These are phyloP conservation scores for Fusarium bulbicola DNA, from an alignment of 2,329 filamentous ascomycete genomes.

Conservation along the genomic window DNA sequence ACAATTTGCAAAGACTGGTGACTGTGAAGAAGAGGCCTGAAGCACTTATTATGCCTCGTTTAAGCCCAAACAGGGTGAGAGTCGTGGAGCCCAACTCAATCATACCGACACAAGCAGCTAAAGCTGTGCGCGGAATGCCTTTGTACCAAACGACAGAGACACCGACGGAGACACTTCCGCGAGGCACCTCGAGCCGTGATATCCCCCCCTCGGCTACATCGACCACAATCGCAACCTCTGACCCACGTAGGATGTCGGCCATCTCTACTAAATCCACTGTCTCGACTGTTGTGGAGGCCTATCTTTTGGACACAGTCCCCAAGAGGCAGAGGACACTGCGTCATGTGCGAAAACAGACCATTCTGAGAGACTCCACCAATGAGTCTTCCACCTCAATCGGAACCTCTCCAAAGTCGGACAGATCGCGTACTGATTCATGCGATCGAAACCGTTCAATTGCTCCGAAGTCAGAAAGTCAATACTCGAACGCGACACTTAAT, in stretches of 20 bases:
- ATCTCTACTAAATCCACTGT: constrained; percentile 64
- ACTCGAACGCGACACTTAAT: constrained; percentile 58
- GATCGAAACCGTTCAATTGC: constrained; percentile 42
- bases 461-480: constrained; percentile 56
- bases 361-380: constrained; percentile 56
- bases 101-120: constrained; percentile 61
- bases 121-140: constrained; percentile 58
- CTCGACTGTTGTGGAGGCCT: constrained; percentile 67
- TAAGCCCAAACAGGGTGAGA: constrained; percentile 47
- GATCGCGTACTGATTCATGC: constrained; percentile 42
- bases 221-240: constrained; percentile 52
- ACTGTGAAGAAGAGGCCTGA: constrained; percentile 59
- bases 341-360: constrained; percentile 66
- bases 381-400: constrained; percentile 13
- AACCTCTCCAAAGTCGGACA: constrained; percentile 19
- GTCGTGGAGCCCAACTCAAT: constrained; percentile 59
- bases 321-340: constrained; percentile 65
- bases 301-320: constrained; percentile 60
- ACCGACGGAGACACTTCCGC: constrained; percentile 39
- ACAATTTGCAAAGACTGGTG: constrained; percentile 63
- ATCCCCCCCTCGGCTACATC: constrained; percentile 45
- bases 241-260: constrained; percentile 60
- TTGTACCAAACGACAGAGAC: constrained; percentile 53
- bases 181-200: constrained; percentile 38
- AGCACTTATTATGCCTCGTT: constrained; percentile 35